phyloP scores from a whole-genome alignment of 2,329 filamentous ascomycete genomes.

The Leptosphaerulina australis region DNA sequence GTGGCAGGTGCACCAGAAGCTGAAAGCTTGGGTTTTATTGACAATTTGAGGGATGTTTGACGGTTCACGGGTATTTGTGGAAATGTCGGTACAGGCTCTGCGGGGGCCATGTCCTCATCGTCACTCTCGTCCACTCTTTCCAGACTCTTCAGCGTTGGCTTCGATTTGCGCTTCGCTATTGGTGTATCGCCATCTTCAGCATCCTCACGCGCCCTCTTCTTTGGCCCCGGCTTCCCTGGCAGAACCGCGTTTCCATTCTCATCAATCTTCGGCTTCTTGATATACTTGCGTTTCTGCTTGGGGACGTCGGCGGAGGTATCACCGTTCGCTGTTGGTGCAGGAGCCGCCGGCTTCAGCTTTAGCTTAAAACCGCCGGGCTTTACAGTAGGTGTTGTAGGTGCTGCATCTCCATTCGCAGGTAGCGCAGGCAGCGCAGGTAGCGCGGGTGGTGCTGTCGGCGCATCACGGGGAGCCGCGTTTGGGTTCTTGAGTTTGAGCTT shows the following conservation, averaged over 20 bases:
- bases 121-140: constrained; percentile 32
- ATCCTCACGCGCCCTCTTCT: constrained; percentile 48
- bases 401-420: constrained; percentile 17
- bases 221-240: constrained; percentile 34
- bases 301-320: constrained; percentile 43
- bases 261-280: constrained; percentile 48
- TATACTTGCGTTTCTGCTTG: constrained; percentile 52
- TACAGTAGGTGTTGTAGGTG: constrained; percentile 20
- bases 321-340: constrained; percentile 30
- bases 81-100: constrained; percentile 7
- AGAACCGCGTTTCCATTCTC: constrained; percentile 35
- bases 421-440: constrained; percentile 21
- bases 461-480: constrained; percentile 26
- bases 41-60: constrained; percentile 39
- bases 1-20: constrained; percentile 17
- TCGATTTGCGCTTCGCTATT: constrained; percentile 44
- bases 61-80: constrained; percentile 22
- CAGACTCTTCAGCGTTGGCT: constrained; percentile 43
- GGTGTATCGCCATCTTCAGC: constrained; percentile 37
- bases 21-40: constrained; percentile 40
- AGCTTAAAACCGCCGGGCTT: constrained; percentile 36
- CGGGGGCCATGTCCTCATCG: constrained; percentile 34
- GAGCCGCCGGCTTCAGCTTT: constrained; percentile 38
- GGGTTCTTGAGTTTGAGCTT: constrained; percentile 44
- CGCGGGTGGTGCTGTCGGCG: constrained; percentile 26